Base-by-base conservation (phyloP, 306 rosid genomes). In the Psophocarpus tetragonolobus region DNA sequence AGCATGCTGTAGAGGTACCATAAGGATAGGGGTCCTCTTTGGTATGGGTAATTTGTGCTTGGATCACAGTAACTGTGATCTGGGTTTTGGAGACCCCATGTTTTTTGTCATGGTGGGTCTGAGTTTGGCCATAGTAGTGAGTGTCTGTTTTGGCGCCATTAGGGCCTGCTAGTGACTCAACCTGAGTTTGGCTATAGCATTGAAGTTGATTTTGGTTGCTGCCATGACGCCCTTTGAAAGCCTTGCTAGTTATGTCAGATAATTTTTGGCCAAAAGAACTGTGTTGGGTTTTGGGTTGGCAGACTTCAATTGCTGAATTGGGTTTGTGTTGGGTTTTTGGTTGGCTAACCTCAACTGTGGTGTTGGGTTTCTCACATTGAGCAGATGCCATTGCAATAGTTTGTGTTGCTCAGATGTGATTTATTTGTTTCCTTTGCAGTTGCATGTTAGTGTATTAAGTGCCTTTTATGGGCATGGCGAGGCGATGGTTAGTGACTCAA, bases 301-400 rank as follows among this genome's bases (percentile, higher is more conserved):
- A 58, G 1, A 8, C 30, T 71, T 84, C 86, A 26, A 44, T 9
- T 64, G 68, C 1, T 12, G 64, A 48, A 41, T 57, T 26, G 7
- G 84, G 84, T 70, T 87, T 68, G 76, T 81, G 81, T 68, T 76
- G 80, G 85, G 26, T 48, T 23, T 76, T 84, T 8, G 73, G 82
- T 48, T 78, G 86, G 82, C 78, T 41, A 2, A n/a, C 45, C 75
- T 84, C 86, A 21, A 45, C 17, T 50, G 73, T 3, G n/a, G 71
- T 42, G 36, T 50, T 26, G 11, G 84, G 83, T 74, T 87, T 84
- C 42, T 67, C 50, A 74, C 80, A 33, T 74, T 82, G 88, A 65
- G 75, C 79, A 61, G 90, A 84, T 53, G 90, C 90, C 88, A 87
- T 87, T 80, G 64, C n/a, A 30, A 39, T 18, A 23, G 61, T 23